Evolutionary conservation across 2,329 filamentous ascomycete species (phyloP).

Genomic region (Canariomyces notabilis): DNA sequence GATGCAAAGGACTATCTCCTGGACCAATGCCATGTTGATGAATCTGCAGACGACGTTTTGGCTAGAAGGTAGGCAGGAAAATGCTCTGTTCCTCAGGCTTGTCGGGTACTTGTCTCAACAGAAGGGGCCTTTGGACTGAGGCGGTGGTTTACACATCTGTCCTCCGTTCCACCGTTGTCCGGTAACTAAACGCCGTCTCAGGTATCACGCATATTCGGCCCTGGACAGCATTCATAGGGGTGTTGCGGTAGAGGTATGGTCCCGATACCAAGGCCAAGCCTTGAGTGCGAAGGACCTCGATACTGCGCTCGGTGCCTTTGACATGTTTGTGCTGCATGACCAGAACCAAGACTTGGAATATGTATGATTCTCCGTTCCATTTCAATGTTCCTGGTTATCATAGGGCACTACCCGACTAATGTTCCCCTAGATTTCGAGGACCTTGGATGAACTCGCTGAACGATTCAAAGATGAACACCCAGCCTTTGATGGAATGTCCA

Average conservation of each 20-base stretch:
- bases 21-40: slow-evolving; percentile 55
- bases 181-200: slow-evolving; percentile 31
- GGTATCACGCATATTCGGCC: slow-evolving; percentile 69
- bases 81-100: neutral
- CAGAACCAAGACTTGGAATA: slow-evolving; percentile 68
- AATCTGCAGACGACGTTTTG: slow-evolving; percentile 66
- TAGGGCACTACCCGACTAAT: slow-evolving; percentile 17
- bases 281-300: slow-evolving; percentile 49
- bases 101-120: neutral
- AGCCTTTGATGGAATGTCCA: slow-evolving; percentile 51
- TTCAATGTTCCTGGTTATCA: neutral
- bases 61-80: slow-evolving; percentile 58
- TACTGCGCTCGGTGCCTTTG: slow-evolving; percentile 72
- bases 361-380: slow-evolving; percentile 44
- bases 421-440: slow-evolving; percentile 15
- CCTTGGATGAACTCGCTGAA: slow-evolving; percentile 59
- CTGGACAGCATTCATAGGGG: slow-evolving; percentile 77
- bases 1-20: slow-evolving; percentile 84
- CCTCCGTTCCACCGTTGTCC: neutral
- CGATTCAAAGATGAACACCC: slow-evolving; percentile 51
- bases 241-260: slow-evolving; percentile 75
- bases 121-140: slow-evolving; percentile 11
- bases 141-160: neutral
- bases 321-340: slow-evolving; percentile 79
- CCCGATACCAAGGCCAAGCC: slow-evolving; percentile 41